Conservation (phyloP, 2,329 filamentous ascomycete genomes). For the Phoma sp. region DNA sequence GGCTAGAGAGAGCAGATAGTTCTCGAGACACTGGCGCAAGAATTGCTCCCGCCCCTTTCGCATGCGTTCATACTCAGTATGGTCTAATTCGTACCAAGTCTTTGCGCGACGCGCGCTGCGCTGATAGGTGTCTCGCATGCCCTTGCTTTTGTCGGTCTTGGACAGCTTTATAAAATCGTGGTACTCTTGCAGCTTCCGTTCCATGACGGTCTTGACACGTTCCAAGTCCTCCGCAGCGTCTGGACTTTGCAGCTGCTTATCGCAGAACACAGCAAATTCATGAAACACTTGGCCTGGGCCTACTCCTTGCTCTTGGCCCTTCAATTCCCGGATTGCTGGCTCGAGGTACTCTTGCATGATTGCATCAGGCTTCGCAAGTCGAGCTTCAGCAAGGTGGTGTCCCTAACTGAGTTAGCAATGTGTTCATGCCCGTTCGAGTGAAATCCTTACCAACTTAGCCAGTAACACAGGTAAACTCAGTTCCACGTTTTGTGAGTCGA, state of each 20-base stretch:
- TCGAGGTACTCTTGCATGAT: conserved; percentile 88
- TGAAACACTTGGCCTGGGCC: conserved; percentile 90
- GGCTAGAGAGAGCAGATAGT: conserved; percentile 84
- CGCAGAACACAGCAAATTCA: conserved; percentile 93
- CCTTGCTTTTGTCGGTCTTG: conserved; percentile 53
- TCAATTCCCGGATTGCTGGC: conserved; percentile 82
- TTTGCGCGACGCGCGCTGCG: conserved; percentile 73
- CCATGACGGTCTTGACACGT: conserved; percentile 77
- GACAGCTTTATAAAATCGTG: conserved; percentile 70
- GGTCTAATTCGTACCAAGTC: conserved; percentile 88
- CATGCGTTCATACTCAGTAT: conserved; percentile 82
- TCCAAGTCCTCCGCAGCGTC: conserved; percentile 84
- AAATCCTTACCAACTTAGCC: conserved; percentile 70
- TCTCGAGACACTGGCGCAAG: conserved; percentile 86
- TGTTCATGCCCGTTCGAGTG: neutral
- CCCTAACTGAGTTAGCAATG: conserved; percentile 57
- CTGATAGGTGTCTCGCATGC: conserved; percentile 59
- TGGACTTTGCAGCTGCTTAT: conserved; percentile 87
- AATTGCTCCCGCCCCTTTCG: conserved; percentile 79
- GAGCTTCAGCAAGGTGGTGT: conserved; percentile 85
- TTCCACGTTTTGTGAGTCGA: conserved; percentile 39
- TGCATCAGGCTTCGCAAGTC: conserved; percentile 86
- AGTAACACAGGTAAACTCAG: conserved; percentile 69
- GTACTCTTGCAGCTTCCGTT: conserved; percentile 83
- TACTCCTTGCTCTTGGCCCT: conserved; percentile 68